Conservation (phyloP, 495 filamentous ascomycete genomes). For the Aspergillus baeticus region DNA sequence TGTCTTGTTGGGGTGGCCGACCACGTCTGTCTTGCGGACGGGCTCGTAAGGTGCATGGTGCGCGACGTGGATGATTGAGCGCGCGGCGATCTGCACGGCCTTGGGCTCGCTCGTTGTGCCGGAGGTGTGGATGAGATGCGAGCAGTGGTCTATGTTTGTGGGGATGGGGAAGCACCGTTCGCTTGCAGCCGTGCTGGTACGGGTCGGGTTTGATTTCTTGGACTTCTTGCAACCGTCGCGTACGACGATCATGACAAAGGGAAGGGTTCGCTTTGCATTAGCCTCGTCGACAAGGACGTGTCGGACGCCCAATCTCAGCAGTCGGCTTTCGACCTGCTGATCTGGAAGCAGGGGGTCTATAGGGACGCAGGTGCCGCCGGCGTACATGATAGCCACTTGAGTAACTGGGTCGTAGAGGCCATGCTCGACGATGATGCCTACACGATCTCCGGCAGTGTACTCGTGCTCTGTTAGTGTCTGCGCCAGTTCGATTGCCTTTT, state of each 20-base stretch:
- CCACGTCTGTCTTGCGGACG: slow-evolving; percentile 2
- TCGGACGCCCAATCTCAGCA: background rate
- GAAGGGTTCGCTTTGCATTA: slow-evolving; percentile 3
- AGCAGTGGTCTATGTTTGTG: slow-evolving; percentile 1
- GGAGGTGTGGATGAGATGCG: slow-evolving; percentile 28
- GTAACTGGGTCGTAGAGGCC: slow-evolving; percentile 18
- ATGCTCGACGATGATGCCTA: slow-evolving; percentile 20
- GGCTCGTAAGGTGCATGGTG: slow-evolving; percentile 18
- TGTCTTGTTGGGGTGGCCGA: slow-evolving; percentile 25
- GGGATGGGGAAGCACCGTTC: no score
- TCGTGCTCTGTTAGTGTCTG: no score
- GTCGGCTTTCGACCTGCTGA: slow-evolving; percentile 7
- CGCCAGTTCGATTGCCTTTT: no score
- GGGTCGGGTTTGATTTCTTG: no score
- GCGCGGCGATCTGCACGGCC: slow-evolving; percentile 23
- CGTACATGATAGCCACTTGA: slow-evolving; percentile 23
- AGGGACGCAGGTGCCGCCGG: slow-evolving; percentile 22
- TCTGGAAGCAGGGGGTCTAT: slow-evolving; percentile 22
- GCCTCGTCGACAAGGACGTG: slow-evolving; percentile 11
- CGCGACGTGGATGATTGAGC: slow-evolving; percentile 20
- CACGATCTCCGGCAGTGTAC: slow-evolving; percentile 4
- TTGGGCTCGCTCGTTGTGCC: slow-evolving; percentile 24
- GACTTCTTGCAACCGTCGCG: no score
- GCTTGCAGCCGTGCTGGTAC: no score
- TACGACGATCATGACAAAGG: background rate